These are phyloP conservation scores for Salix dunnii DNA, from an alignment of 345 rosid species.

Conservation along the genomic window DNA sequence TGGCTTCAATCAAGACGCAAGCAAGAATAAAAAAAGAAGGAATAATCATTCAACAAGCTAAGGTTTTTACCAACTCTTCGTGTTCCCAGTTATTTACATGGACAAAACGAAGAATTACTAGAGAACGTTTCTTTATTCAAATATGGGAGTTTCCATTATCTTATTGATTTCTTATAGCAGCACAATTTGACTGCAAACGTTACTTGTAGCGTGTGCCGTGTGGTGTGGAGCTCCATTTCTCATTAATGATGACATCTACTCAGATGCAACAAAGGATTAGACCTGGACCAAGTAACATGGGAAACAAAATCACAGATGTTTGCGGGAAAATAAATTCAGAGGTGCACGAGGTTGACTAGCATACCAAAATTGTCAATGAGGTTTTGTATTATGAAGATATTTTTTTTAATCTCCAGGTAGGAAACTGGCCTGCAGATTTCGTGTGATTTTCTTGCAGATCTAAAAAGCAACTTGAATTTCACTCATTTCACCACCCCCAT, in stretches of 20 bases:
- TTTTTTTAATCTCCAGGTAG: background rate
- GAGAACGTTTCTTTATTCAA: background rate
- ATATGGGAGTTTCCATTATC: background rate
- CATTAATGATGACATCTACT: background rate
- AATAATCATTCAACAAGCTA: background rate
- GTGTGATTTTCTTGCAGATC: background rate
- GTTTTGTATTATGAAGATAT: background rate
- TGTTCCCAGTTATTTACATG: background rate
- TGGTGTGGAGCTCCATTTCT: background rate
- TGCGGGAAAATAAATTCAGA: background rate
- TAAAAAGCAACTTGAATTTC: background rate
- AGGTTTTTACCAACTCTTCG: background rate
- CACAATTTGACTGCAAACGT: slow-evolving; percentile 2
- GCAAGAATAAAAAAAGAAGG: background rate
- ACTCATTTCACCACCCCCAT: background rate
- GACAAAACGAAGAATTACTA: background rate
- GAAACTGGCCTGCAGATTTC: background rate
- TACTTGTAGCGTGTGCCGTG: background rate
- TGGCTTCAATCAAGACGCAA: background rate
- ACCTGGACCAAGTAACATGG: background rate
- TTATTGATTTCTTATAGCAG: background rate
- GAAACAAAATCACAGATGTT: background rate
- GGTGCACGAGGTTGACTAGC: background rate
- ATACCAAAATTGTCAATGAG: background rate
- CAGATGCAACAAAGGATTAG: background rate